Conservation (phyloP, 2,329 filamentous ascomycete genomes). For the Monosporascus sp. region DNA sequence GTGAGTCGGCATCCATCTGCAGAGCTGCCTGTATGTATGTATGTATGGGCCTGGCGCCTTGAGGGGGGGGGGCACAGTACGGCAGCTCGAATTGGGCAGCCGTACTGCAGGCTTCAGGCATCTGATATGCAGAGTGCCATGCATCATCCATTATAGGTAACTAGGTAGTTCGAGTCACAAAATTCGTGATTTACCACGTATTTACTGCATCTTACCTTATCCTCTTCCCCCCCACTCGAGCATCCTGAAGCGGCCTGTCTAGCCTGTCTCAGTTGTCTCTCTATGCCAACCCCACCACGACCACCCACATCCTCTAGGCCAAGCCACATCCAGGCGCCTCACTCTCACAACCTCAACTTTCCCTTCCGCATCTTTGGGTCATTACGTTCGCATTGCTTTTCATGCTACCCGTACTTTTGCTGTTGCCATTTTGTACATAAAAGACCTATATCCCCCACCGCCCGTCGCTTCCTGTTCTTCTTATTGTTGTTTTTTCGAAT, state of each 20-base stretch:
- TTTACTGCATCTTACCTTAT: slow-evolving; percentile 5
- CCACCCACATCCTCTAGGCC: slow-evolving; percentile 13
- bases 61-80: not conserved
- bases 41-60: slow-evolving; percentile 1
- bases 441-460: slow-evolving; percentile 2
- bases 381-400: slow-evolving; percentile 17
- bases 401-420: slow-evolving; percentile 8
- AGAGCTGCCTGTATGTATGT: not conserved
- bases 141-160: not conserved
- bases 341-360: slow-evolving; percentile 22
- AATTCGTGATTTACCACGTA: slow-evolving; percentile 1
- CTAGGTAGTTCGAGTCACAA: slow-evolving; percentile 15
- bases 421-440: slow-evolving; percentile 19
- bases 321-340: slow-evolving; percentile 26
- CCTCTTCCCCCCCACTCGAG: not conserved
- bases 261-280: not conserved
- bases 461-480: not conserved
- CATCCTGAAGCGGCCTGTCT: not conserved
- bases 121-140: slow-evolving; percentile 4
- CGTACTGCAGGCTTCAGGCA: slow-evolving; percentile 1
- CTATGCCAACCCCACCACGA: slow-evolving; percentile 11
- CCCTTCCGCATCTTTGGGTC: slow-evolving; percentile 11
- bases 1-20: not conserved
- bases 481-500: slow-evolving; percentile 2
- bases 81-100: slow-evolving; percentile 1